These are phyloP conservation scores for Cairneyella variabilis DNA, from an alignment of 495 filamentous ascomycete genomes.

Conservation along the genomic window DNA sequence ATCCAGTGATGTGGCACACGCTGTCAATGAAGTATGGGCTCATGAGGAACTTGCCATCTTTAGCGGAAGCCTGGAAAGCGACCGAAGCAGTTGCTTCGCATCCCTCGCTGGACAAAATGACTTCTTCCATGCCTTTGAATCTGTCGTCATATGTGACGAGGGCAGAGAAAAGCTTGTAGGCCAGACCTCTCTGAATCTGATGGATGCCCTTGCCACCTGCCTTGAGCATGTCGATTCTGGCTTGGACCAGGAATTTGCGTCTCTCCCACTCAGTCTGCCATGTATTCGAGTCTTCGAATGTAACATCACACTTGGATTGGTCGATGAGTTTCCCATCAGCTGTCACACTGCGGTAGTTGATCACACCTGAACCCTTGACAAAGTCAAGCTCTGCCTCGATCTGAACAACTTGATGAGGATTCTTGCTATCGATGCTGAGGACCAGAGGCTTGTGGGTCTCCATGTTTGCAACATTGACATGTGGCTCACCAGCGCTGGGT, in stretches of 20 bases:
- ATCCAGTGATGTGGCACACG: conserved; percentile 63
- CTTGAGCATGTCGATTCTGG: conserved; percentile 44
- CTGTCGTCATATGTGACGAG: conserved; percentile 64
- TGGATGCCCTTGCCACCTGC: conserved; percentile 52
- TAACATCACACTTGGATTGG: conserved; percentile 51
- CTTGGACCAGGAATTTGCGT: conserved; percentile 48
- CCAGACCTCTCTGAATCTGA: conserved; percentile 47
- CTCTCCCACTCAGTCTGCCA: conserved; percentile 54
- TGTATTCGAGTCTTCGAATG: conserved; percentile 37
- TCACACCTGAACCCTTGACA: background rate
- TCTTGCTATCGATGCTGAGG: conserved; percentile 45
- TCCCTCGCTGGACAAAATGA: conserved; percentile 65
- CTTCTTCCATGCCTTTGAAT: conserved; percentile 70
- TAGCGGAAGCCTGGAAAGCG: conserved; percentile 52
- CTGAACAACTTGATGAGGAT: conserved; percentile 9
- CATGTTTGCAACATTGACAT: conserved; percentile 60
- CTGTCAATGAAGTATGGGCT: conserved; percentile 73
- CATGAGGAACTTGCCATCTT: conserved; percentile 59
- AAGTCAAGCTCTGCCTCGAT: conserved; percentile 13
- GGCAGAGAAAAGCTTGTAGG: conserved; percentile 67
- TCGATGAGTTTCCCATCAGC: conserved; percentile 33
- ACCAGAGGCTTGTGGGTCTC: conserved; percentile 67
- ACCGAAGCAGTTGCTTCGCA: conserved; percentile 70
- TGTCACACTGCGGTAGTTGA: conserved; percentile 12
- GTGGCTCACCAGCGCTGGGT: conserved; percentile 45